Conservation (phyloP, 306 rosid species). For the Pueraria montana region DNA sequence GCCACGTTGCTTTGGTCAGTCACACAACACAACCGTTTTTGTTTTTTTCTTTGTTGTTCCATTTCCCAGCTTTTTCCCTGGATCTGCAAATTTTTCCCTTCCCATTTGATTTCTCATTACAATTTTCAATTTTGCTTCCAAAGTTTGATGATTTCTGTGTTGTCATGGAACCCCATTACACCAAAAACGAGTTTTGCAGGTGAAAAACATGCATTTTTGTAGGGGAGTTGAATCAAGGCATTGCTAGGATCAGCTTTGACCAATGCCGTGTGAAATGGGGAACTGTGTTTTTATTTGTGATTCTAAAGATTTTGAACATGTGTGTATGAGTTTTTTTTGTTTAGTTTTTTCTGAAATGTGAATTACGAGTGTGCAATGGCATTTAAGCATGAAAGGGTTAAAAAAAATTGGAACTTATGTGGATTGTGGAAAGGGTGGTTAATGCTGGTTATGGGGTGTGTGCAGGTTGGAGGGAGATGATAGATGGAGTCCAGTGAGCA, state of each 20-base stretch:
- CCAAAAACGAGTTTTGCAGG: slow-evolving; percentile 13
- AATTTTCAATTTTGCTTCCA: slow-evolving; percentile 37
- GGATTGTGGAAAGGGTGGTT: slow-evolving; percentile 41
- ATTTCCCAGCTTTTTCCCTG: slow-evolving; percentile 36
- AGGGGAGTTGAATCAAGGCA: slow-evolving; percentile 5
- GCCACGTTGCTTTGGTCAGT: slow-evolving; percentile 52
- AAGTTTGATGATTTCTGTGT: slow-evolving; percentile 42
- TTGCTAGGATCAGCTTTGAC: slow-evolving; percentile 39
- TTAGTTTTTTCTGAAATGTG: slow-evolving; percentile 23
- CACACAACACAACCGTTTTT: slow-evolving; percentile 29
- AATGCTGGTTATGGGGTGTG: slow-evolving; percentile 31
- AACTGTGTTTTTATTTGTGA: slow-evolving; percentile 5
- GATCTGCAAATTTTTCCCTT: slow-evolving; percentile 47
- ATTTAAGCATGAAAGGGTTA: slow-evolving; percentile 32
- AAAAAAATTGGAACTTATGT: slow-evolving; percentile 49
- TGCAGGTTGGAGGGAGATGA: slow-evolving; percentile 54
- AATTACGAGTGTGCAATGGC: slow-evolving; percentile 4
- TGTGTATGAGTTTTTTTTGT: slow-evolving; percentile 35
- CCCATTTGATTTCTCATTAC: slow-evolving; percentile 16
- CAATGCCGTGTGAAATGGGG: slow-evolving; percentile 37
- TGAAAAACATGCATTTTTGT: not conserved
- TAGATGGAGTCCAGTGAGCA: slow-evolving; percentile 70
- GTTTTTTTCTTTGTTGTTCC: not conserved
- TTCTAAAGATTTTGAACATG: slow-evolving; percentile 8
- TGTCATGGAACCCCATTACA: slow-evolving; percentile 34